Conservation (phyloP, 129 eudicot species). For the Calendula officinalis region DNA sequence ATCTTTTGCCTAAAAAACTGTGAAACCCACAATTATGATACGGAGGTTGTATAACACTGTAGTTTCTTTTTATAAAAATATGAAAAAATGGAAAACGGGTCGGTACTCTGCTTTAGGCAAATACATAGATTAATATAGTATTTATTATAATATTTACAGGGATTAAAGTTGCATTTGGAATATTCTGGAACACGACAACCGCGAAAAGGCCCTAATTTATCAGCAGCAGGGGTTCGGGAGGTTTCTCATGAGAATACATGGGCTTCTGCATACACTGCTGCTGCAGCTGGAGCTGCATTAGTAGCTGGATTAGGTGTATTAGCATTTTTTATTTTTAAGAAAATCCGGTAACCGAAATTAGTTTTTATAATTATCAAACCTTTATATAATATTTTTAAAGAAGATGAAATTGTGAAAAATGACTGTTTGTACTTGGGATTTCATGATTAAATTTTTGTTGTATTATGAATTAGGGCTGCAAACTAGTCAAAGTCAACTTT, state of each 20-base stretch:
- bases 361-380: not conserved
- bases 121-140: too few relatives aligned
- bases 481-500: too few relatives aligned
- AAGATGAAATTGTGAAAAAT: constrained; percentile 10
- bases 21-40: too few relatives aligned
- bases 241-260: constrained; percentile 78
- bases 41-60: too few relatives aligned
- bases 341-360: constrained; percentile 50
- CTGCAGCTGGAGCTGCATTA: constrained; percentile 91
- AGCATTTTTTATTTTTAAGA: constrained; percentile 72
- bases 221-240: constrained; percentile 20
- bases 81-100: too few relatives aligned
- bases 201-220: constrained; percentile 34
- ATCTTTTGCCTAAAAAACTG: too few relatives aligned
- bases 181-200: constrained; percentile 43
- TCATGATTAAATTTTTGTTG: constrained; percentile 13
- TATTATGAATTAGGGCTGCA: constrained; percentile 2
- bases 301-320: constrained; percentile 90
- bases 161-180: constrained; percentile 77
- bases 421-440: constrained; percentile 8
- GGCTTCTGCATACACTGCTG: constrained; percentile 92
- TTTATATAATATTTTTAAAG: not conserved
- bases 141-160: constrained; percentile 41
- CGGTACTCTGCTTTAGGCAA: too few relatives aligned
- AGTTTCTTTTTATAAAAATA: too few relatives aligned